A percentile compares a stretch with the other conserved stretches of the same genome.
phyloP scores from a whole-genome alignment of 2,329 filamentous ascomycete genomes.

The Periconia macrospinosa region DNA sequence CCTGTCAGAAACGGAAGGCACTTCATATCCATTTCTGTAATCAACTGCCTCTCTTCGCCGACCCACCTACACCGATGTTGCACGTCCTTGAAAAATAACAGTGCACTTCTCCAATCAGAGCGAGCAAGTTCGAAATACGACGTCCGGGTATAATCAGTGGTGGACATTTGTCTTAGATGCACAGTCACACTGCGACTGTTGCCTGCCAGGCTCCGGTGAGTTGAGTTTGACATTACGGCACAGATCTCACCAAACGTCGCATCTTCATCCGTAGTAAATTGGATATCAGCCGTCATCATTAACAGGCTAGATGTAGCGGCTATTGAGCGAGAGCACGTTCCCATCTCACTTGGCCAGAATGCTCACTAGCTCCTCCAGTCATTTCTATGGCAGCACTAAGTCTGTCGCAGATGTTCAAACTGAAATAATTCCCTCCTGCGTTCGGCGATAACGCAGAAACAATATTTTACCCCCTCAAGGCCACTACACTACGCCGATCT shows the following conservation, averaged over 20 bases:
- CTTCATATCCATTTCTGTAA: neutral
- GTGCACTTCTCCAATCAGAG: neutral
- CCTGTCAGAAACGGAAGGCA: neutral
- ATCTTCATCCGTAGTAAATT: neutral
- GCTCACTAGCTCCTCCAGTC: neutral
- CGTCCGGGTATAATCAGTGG: neutral
- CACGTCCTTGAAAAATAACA: neutral
- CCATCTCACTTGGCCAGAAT: neutral
- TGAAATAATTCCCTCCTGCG: neutral
- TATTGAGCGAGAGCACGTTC: neutral
- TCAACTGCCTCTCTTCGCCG: neutral
- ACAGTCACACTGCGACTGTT: neutral
- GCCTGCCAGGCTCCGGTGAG: neutral
- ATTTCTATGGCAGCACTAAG: neutral
- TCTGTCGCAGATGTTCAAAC: neutral
- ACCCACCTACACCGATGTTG: neutral
- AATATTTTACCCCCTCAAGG: neutral
- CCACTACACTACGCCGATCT: no score
- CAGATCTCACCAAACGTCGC: neutral
- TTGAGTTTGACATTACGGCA: neutral
- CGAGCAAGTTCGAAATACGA: neutral
- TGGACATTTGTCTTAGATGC: neutral
- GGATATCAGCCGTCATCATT: neutral
- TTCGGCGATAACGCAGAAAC: neutral
- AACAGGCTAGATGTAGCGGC: neutral